These are phyloP conservation scores for Podaxis mareebaensis DNA, from an alignment of 768 basidiomycete genomes.

Conservation along the genomic window DNA sequence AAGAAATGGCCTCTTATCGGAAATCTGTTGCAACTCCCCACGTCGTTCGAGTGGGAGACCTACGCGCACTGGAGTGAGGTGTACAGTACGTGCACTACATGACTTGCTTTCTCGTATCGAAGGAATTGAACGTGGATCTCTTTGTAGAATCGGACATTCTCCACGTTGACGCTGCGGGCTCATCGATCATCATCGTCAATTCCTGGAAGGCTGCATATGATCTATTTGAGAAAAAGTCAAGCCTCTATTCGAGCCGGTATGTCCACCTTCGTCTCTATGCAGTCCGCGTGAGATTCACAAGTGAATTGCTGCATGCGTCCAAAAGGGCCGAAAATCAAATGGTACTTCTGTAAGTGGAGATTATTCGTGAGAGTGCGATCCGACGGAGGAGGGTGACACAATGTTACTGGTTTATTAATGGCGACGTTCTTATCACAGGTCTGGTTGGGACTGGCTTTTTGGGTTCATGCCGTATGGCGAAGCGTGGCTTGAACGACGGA, in stretches of 20 bases:
- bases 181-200: slow-evolving; percentile 30
- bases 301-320: neutral
- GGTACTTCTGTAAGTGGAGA: slow-evolving; percentile 11
- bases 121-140: neutral
- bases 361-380: neutral
- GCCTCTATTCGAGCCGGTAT: slow-evolving; percentile 36
- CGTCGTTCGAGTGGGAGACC: slow-evolving; percentile 34
- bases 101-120: neutral
- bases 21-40: slow-evolving; percentile 40
- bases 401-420: neutral
- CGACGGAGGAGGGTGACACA: neutral
- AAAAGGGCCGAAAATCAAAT: slow-evolving; percentile 12
- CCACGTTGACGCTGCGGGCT: slow-evolving; percentile 24
- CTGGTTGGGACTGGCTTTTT: slow-evolving; percentile 21
- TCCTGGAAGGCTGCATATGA: slow-evolving; percentile 35
- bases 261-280: neutral
- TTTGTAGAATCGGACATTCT: slow-evolving; percentile 27
- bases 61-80: slow-evolving; percentile 40
- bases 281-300: neutral
- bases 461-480: slow-evolving; percentile 23
- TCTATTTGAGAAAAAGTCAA: slow-evolving; percentile 39
- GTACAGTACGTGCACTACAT: slow-evolving; percentile 29
- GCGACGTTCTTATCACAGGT: neutral
- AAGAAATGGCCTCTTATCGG: slow-evolving; percentile 40
- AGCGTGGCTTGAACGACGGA: slow-evolving; percentile 21